These are phyloP conservation scores for Laetiporus sulphureus DNA, from an alignment of 1,284 basidiomycete species.

Conservation along the genomic window DNA sequence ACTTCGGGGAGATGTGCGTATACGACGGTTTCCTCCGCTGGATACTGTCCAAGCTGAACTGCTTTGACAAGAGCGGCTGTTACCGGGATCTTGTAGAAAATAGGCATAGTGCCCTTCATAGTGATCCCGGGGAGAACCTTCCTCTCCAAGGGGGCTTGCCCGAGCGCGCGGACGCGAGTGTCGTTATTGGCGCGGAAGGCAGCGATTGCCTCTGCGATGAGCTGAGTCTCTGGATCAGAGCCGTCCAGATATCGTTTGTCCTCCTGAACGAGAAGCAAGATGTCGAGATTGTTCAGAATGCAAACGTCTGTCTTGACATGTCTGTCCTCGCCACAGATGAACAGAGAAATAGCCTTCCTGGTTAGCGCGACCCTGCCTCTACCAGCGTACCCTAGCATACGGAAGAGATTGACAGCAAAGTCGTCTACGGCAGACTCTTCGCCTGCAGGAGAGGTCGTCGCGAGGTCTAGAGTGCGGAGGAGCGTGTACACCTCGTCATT, in stretches of 20 bases:
- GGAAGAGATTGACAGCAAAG: slow-evolving; percentile 24
- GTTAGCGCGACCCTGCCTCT: slow-evolving; percentile 15
- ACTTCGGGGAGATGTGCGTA: slow-evolving; percentile 16
- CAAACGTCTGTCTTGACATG: slow-evolving; percentile 21
- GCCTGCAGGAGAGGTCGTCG: slow-evolving; percentile 14
- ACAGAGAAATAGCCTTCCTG: slow-evolving; percentile 7
- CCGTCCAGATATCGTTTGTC: slow-evolving; percentile 17
- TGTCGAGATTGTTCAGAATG: slow-evolving; percentile 17
- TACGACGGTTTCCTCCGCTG: slow-evolving; percentile 11
- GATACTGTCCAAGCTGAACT: slow-evolving; percentile 5
- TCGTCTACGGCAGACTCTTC: slow-evolving; percentile 27
- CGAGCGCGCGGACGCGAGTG: slow-evolving; percentile 11
- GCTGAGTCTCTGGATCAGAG: slow-evolving; percentile 18
- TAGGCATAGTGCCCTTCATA: slow-evolving; percentile 20
- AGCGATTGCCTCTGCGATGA: slow-evolving; percentile 25
- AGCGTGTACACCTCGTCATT: slow-evolving; percentile 5
- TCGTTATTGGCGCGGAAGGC: slow-evolving; percentile 24
- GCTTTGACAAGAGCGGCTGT: slow-evolving; percentile 4
- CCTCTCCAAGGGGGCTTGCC: slow-evolving; percentile 8
- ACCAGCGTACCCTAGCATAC: slow-evolving; percentile 21
- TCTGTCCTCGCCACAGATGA: not conserved
- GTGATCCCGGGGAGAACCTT: slow-evolving; percentile 23
- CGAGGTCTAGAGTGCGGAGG: slow-evolving; percentile 16
- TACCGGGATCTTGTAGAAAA: slow-evolving; percentile 9
- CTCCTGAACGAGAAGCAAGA: slow-evolving; percentile 27